phyloP scores from a whole-genome alignment of 805 yeast species.

The Suhomyces sp. region DNA sequence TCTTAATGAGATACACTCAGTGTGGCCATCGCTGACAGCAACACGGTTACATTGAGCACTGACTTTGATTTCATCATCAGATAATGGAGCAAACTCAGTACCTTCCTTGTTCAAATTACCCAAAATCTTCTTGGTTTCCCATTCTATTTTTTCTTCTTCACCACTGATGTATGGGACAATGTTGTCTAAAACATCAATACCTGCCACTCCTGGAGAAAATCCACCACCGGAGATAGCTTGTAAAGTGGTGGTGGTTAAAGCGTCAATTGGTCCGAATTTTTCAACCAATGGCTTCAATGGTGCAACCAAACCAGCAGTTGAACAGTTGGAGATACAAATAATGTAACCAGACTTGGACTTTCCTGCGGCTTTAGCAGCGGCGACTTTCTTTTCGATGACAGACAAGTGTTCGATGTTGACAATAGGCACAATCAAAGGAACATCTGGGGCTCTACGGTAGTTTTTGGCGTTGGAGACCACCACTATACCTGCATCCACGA shows the following conservation, averaged over 20 bases:
- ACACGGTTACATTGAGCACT: conserved; percentile 97
- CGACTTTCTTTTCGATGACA: conserved; percentile 58
- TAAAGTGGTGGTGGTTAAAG: conserved; percentile 83
- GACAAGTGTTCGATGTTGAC: conserved; percentile 89
- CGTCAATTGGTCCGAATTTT: conserved; percentile 83
- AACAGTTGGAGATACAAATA: conserved; percentile 95
- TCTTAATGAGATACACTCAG: conserved; percentile 86
- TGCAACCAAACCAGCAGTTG: conserved; percentile 96
- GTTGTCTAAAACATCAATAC: conserved; percentile 92
- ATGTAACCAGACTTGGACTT: conserved; percentile 72
- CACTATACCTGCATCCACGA: conserved; percentile 75
- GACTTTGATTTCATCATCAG: conserved; percentile 72
- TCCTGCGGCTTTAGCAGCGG: conserved; percentile 53
- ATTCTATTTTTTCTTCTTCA: conserved; percentile 97
- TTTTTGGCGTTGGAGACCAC: conserved; percentile 95
- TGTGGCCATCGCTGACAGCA: conserved; percentile 96
- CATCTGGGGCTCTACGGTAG: conserved; percentile 82
- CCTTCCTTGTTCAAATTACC: conserved; percentile 58
- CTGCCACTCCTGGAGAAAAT: conserved; percentile 94
- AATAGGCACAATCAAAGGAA: conserved; percentile 93
- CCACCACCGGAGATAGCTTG: conserved; percentile 99
- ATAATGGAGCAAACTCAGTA: conserved; percentile 52
- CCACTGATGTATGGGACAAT: conserved; percentile 93
- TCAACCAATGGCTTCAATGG: conserved; percentile 94
- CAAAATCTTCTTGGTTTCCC: conserved; percentile 95